A percentile compares a stretch with the other conserved stretches of the same genome.
phyloP scores from a whole-genome alignment of 768 basidiomycete genomes.

The Lactifluus subvellereus region DNA sequence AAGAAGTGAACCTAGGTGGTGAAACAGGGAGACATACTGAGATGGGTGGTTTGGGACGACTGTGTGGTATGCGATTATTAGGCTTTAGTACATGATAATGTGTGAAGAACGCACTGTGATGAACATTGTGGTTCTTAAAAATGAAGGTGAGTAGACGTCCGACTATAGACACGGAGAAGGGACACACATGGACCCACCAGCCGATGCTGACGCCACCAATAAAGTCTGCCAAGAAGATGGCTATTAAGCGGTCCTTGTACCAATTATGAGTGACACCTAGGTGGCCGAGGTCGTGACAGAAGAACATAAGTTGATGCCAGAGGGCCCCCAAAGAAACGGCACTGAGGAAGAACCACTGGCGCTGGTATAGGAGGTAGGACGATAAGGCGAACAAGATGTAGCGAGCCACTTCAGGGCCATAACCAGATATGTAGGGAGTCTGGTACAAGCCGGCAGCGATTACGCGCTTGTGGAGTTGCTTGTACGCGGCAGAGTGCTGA shows the following conservation, averaged over 20 bases:
- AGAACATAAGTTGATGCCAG: slow-evolving; percentile 95
- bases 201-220: slow-evolving; percentile 91
- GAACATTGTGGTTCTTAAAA: slow-evolving; percentile 84
- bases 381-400: slow-evolving; percentile 59
- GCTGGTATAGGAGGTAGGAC: slow-evolving; percentile 56
- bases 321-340: slow-evolving; percentile 80
- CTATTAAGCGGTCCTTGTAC: slow-evolving; percentile 70
- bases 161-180: background rate
- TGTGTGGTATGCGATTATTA: slow-evolving; percentile 37
- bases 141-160: slow-evolving; percentile 11
- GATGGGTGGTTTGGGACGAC: slow-evolving; percentile 97
- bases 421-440: slow-evolving; percentile 78
- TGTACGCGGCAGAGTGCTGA: slow-evolving; percentile 72
- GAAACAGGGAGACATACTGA: slow-evolving; percentile 51
- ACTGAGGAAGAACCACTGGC: slow-evolving; percentile 63
- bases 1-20: background rate
- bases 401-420: slow-evolving; percentile 82
- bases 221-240: slow-evolving; percentile 76
- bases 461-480: slow-evolving; percentile 67
- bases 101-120: slow-evolving; percentile 67
- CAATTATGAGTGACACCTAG: slow-evolving; percentile 89
- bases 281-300: slow-evolving; percentile 92
- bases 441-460: slow-evolving; percentile 78
- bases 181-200: slow-evolving; percentile 95
- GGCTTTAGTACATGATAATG: slow-evolving; percentile 1